These are phyloP conservation scores for Aegilops bicornis DNA, from an alignment of 176 grass and related monocot genomes.

Conservation along the genomic window DNA sequence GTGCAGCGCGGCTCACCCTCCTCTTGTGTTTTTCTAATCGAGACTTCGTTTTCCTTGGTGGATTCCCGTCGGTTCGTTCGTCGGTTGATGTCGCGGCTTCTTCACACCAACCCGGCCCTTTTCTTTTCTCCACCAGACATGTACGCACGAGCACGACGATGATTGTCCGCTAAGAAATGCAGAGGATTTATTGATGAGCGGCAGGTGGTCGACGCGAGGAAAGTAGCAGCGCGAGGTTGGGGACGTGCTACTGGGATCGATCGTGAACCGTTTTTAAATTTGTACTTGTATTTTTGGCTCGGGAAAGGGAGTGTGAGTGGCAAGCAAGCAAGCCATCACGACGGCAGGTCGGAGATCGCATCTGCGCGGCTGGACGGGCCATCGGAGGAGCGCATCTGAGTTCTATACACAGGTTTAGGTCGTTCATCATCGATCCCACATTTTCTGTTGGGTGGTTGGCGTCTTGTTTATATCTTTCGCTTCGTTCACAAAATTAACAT, in stretches of 20 bases:
- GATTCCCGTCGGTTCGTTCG: neutral
- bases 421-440: neutral
- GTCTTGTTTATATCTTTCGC: too few relatives aligned
- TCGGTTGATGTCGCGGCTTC: constrained; percentile 29
- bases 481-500: too few relatives aligned
- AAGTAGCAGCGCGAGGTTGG: neutral
- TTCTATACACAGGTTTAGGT: neutral
- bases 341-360: constrained; percentile 25
- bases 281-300: neutral
- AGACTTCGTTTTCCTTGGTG: neutral
- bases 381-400: neutral
- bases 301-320: constrained; percentile 18
- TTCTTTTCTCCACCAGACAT: neutral
- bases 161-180: constrained; percentile 22
- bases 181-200: neutral
- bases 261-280: too few relatives aligned
- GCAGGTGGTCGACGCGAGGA: neutral
- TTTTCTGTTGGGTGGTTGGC: neutral
- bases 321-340: neutral
- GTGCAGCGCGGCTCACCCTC: constrained; percentile 4
- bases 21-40: neutral
- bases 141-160: neutral
- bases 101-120: neutral
- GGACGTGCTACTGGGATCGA: neutral
- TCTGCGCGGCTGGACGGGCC: constrained; percentile 11